These are phyloP conservation scores for Dictyostelium purpureum DNA, from an alignment of 78 protist genomes.

Conservation along the genomic window DNA sequence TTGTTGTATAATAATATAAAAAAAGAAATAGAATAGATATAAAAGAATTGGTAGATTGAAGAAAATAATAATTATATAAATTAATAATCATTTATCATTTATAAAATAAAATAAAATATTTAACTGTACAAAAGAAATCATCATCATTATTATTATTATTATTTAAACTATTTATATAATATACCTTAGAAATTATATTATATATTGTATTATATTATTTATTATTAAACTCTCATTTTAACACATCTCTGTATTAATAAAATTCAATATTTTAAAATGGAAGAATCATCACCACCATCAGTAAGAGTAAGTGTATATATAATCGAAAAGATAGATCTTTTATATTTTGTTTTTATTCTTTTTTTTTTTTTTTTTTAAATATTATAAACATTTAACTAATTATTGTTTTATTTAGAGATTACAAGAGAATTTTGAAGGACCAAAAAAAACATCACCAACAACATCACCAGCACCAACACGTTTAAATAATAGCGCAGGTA, in stretches of 20 bases:
- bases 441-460: neutral
- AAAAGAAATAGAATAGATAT: too few species aligned
- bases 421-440: conserved; percentile 25
- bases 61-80: too few species aligned
- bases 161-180: neutral
- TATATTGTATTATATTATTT: too few species aligned
- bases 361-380: neutral
- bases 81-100: too few species aligned
- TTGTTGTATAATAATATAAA: too few species aligned
- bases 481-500: neutral
- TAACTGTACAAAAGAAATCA: too few species aligned
- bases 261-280: conserved; percentile 12
- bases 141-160: neutral
- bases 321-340: too few species aligned
- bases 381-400: neutral
- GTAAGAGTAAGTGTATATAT: conserved; percentile 9
- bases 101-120: too few species aligned
- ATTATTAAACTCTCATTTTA: too few species aligned
- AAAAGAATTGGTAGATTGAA: too few species aligned
- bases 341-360: neutral
- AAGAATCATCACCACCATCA: conserved; percentile 27
- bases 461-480: neutral
- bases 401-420: neutral
- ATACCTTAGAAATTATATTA: neutral
- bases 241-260: too few species aligned